phyloP scores from a whole-genome alignment of 2,329 filamentous ascomycete species.

The Alternaria alternata region DNA sequence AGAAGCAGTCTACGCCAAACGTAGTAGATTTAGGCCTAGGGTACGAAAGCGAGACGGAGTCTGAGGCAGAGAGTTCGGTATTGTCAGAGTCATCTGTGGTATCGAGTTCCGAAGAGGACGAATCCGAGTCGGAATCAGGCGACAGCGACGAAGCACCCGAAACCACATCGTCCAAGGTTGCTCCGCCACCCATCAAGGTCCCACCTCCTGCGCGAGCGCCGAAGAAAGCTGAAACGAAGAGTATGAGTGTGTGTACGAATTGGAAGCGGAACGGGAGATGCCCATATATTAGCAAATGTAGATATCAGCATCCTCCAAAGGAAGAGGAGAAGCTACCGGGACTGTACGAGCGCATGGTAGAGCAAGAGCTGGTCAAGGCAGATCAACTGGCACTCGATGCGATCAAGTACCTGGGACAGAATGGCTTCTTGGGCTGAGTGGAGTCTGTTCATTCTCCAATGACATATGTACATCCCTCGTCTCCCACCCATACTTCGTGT shows the following conservation, averaged over 20 bases:
- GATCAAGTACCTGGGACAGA: slow-evolving; percentile 57
- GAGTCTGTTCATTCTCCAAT: slow-evolving; percentile 61
- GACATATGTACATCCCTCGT: slow-evolving; percentile 72
- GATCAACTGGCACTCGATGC: slow-evolving; percentile 54
- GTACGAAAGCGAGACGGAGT: slow-evolving; percentile 42
- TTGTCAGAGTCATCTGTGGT: slow-evolving; percentile 44
- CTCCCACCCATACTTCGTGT: slow-evolving; percentile 76
- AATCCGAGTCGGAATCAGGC: slow-evolving; percentile 36
- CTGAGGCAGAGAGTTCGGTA: slow-evolving; percentile 33
- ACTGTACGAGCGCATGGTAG: slow-evolving; percentile 49
- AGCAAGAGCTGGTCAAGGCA: slow-evolving; percentile 56
- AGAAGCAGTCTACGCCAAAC: slow-evolving; percentile 22
- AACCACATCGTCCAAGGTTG: slow-evolving; percentile 48
- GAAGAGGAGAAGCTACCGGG: slow-evolving; percentile 27
- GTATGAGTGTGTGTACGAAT: slow-evolving; percentile 28
- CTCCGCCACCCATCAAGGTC: slow-evolving; percentile 19
- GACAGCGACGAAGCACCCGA: slow-evolving; percentile 44
- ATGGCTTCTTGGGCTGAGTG: slow-evolving; percentile 51
- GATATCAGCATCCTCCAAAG: slow-evolving; percentile 34
- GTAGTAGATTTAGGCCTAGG: slow-evolving; percentile 39
- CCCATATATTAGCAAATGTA: slow-evolving; percentile 36
- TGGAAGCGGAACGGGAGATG: slow-evolving; percentile 42
- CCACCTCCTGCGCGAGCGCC: slow-evolving; percentile 21
- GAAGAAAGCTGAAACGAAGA: slow-evolving; percentile 14
- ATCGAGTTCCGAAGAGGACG: slow-evolving; percentile 40